Conservation (phyloP, 2,329 filamentous ascomycete genomes). For the Mycogone perniciosa region DNA sequence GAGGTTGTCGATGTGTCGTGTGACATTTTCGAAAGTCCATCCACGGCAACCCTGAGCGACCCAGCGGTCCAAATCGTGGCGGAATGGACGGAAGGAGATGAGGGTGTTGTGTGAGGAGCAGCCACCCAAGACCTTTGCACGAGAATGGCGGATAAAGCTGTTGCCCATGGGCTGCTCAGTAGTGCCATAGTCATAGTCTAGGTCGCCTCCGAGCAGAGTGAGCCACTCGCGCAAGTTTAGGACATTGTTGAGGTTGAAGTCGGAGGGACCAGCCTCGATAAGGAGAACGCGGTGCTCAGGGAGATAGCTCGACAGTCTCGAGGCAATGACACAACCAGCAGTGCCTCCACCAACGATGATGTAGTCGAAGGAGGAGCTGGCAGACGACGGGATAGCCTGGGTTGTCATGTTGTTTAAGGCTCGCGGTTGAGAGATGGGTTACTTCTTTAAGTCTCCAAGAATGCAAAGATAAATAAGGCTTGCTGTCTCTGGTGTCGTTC, state of each 20-base stretch:
- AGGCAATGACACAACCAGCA: slow-evolving; percentile 77
- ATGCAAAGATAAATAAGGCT: neutral
- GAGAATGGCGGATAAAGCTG: slow-evolving; percentile 84
- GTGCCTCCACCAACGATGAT: slow-evolving; percentile 81
- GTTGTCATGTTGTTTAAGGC: slow-evolving; percentile 55
- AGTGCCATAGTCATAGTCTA: slow-evolving; percentile 88
- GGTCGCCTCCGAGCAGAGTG: slow-evolving; percentile 72
- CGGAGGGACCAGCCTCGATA: slow-evolving; percentile 84
- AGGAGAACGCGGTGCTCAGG: slow-evolving; percentile 75
- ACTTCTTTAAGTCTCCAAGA: neutral
- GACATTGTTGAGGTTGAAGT: slow-evolving; percentile 82
- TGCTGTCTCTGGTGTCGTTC: neutral
- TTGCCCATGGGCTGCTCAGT: slow-evolving; percentile 89
- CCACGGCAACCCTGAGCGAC: slow-evolving; percentile 73
- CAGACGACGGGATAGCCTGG: slow-evolving; percentile 56
- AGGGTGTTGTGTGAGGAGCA: slow-evolving; percentile 93
- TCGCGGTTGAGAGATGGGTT: neutral
- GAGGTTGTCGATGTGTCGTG: slow-evolving; percentile 72
- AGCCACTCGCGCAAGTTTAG: slow-evolving; percentile 85
- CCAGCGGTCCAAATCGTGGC: slow-evolving; percentile 84
- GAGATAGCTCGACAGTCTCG: slow-evolving; percentile 73
- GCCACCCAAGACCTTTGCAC: slow-evolving; percentile 85
- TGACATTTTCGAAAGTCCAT: slow-evolving; percentile 83
- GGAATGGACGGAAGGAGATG: slow-evolving; percentile 86
- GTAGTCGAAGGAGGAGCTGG: slow-evolving; percentile 70